Percentiles rank a stretch among this genome's conserved stretches.
Conservation (phyloP, 2,329 filamentous ascomycete genomes). For the Dissoconium aciculare region DNA sequence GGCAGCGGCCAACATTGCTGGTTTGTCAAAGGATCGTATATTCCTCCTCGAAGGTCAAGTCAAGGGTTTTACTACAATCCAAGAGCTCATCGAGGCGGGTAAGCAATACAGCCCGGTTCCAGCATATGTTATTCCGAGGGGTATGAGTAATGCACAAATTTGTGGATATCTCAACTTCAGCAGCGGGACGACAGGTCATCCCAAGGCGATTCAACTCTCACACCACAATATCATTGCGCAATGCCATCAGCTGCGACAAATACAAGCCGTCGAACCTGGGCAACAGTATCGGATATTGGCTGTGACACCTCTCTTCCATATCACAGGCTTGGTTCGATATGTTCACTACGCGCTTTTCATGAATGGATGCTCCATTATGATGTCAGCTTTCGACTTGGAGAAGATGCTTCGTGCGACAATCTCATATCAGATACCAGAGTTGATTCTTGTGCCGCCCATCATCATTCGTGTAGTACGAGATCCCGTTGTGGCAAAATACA, state of each 20-base stretch:
- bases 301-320: conserved; percentile 46
- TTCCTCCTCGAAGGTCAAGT: conserved; percentile 40
- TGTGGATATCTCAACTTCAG: conserved; percentile 33
- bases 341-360: conserved; percentile 47
- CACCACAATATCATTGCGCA: conserved; percentile 42
- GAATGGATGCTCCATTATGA: conserved; percentile 48
- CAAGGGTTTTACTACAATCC: conserved; percentile 32
- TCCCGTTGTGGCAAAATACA: conserved; percentile 37
- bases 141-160: conserved; percentile 40
- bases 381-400: conserved; percentile 47
- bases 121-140: conserved; percentile 34
- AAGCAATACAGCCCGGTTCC: conserved; percentile 19
- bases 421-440: conserved; percentile 38
- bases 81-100: conserved; percentile 29
- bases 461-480: conserved; percentile 46
- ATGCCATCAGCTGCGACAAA: conserved; percentile 41
- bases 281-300: conserved; percentile 37
- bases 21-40: conserved; percentile 34
- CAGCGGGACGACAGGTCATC: conserved; percentile 19
- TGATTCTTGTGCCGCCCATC: conserved; percentile 45
- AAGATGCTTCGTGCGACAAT: conserved; percentile 38
- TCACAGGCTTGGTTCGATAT: conserved; percentile 46
- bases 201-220: conserved; percentile 36
- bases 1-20: conserved; percentile 38
- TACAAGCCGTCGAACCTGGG: conserved; percentile 30